A percentile compares a stretch with the other conserved stretches of the same genome.
Conservation (phyloP, 192 early-diverging fungal genomes). For the Ambispora gerdemannii region DNA sequence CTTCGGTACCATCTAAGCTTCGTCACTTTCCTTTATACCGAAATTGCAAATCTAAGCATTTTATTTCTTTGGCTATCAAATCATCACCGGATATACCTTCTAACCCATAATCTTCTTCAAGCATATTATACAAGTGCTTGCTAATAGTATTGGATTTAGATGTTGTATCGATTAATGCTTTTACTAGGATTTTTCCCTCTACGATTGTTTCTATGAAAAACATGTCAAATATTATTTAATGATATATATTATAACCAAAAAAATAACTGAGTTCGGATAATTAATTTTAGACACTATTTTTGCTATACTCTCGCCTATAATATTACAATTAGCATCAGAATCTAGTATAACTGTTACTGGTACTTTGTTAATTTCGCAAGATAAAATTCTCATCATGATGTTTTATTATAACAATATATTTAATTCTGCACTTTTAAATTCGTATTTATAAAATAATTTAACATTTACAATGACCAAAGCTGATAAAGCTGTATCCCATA, state of each 20-base stretch:
- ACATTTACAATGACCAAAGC: not conserved
- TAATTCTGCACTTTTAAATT: too few species aligned
- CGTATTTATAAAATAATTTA: too few species aligned
- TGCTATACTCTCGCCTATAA: too few species aligned
- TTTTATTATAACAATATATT: not conserved
- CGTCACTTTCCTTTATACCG: constrained; percentile 2
- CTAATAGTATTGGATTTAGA: constrained; percentile 17
- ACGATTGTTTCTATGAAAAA: not conserved
- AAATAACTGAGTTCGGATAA: too few species aligned
- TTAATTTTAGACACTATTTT: too few species aligned
- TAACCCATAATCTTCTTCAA: constrained; percentile 9
- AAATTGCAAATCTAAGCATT: constrained; percentile 10
- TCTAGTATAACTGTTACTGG: too few species aligned
- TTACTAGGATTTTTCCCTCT: not conserved
- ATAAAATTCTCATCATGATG: not conserved
- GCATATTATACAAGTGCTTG: constrained; percentile 8
- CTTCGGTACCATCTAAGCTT: not conserved
- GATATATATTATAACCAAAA: not conserved
- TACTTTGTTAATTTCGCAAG: too few species aligned
- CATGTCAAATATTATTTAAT: not conserved
- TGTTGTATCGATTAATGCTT: constrained; percentile 15
- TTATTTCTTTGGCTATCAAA: not conserved
- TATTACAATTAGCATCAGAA: too few species aligned
- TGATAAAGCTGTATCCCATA: not conserved
- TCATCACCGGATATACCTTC: not conserved